Conservation (phyloP, 768 basidiomycete genomes). For the Gyrodon lividus region DNA sequence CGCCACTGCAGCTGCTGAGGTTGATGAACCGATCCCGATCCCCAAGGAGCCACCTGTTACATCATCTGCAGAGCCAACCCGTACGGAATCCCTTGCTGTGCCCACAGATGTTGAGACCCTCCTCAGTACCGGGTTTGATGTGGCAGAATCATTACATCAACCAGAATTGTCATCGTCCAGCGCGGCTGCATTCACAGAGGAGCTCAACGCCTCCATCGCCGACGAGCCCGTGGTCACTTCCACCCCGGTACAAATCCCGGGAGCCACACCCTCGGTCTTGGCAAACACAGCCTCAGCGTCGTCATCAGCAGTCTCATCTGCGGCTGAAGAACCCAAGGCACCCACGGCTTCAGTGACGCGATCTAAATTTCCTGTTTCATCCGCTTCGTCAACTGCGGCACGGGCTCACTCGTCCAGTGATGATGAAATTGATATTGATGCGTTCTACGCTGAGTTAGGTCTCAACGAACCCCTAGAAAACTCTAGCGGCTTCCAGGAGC, state of each 20-base stretch:
- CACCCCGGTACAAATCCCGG: neutral
- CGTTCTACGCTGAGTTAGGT: constrained; percentile 44
- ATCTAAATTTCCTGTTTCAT: constrained; percentile 11
- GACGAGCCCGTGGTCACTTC: neutral
- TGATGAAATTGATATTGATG: constrained; percentile 39
- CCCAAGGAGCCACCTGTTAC: constrained; percentile 2
- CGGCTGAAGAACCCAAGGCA: constrained; percentile 2
- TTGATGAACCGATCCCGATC: neutral
- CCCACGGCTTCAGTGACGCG: neutral
- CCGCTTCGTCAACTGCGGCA: constrained; percentile 17
- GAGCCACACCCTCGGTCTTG: neutral
- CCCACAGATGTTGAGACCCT: neutral
- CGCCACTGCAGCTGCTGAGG: constrained; percentile 2
- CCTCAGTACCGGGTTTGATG: constrained; percentile 1
- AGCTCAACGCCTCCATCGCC: neutral
- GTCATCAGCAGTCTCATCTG: neutral
- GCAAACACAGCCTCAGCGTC: constrained; percentile 4
- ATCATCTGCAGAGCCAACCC: constrained; percentile 3
- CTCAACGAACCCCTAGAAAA: constrained; percentile 30
- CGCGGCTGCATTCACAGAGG: neutral
- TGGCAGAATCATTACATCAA: constrained; percentile 1
- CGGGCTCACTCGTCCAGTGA: constrained; percentile 12
- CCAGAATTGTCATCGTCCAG: neutral
- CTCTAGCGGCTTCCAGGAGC: constrained; percentile 1
- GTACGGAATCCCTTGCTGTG: neutral